Conservation (phyloP, 1,284 basidiomycete species). For the Pascua guehoae region DNA sequence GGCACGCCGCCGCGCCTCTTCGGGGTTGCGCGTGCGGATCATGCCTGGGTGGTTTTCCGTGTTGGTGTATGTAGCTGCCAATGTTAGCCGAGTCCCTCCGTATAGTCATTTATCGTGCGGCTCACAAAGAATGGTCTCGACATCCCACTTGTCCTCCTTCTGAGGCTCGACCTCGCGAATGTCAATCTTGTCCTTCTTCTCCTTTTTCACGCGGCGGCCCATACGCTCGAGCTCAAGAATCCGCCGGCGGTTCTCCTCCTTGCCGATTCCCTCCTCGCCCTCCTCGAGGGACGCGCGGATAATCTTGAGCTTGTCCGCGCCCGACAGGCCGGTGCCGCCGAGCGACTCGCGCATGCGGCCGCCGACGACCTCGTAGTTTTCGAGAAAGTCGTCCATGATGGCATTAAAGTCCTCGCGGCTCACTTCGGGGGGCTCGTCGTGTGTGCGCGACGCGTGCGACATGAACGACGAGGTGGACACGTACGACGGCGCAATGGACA, state of each 20-base stretch:
- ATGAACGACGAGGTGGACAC: constrained; percentile 30
- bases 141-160: constrained; percentile 83
- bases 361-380: constrained; percentile 87
- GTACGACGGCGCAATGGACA: constrained; percentile 38
- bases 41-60: constrained; percentile 89
- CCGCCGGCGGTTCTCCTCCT: constrained; percentile 56
- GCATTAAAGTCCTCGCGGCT: constrained; percentile 81
- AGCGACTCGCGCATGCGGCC: constrained; percentile 72
- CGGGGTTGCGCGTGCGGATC: constrained; percentile 62
- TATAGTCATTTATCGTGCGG: constrained; percentile 15
- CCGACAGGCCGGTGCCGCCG: constrained; percentile 59
- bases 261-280: constrained; percentile 48
- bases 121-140: constrained; percentile 86
- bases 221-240: constrained; percentile 57
- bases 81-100: not conserved
- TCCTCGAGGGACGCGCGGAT: constrained; percentile 73
- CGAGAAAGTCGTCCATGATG: constrained; percentile 92
- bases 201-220: constrained; percentile 49
- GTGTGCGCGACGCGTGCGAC: constrained; percentile 7
- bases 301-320: constrained; percentile 71
- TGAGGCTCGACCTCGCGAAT: constrained; percentile 53
- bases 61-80: constrained; percentile 87
- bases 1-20: constrained; percentile 44
- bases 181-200: constrained; percentile 40
- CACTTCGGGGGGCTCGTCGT: constrained; percentile 59